A percentile compares a stretch with the other conserved stretches of the same genome.
Conservation (phyloP, 176 grass and related monocot genomes). For the Carex littledalei region DNA sequence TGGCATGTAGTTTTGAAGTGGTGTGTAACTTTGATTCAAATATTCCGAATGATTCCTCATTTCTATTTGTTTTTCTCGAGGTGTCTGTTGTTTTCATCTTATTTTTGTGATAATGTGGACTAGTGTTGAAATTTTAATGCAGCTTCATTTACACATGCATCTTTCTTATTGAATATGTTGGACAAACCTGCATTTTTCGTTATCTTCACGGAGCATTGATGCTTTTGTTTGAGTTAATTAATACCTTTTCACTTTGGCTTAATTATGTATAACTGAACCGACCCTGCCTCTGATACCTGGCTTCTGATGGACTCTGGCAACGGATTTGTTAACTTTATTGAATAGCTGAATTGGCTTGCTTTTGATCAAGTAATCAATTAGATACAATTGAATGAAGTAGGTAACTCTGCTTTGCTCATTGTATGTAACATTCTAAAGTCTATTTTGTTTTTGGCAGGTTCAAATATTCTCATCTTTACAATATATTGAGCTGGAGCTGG, state of each 20-base stretch:
- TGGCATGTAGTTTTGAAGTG: not conserved
- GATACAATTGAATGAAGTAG: not conserved
- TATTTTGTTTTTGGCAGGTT: not conserved
- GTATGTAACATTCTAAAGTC: not conserved
- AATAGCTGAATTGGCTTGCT: not conserved
- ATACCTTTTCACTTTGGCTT: not conserved
- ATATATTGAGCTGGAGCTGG: not conserved
- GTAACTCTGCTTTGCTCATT: not conserved
- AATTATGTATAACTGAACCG: not conserved
- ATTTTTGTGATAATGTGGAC: too few relatives aligned
- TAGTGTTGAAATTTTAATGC: not conserved
- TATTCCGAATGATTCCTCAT: not conserved
- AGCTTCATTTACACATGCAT: not conserved
- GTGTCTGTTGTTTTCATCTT: too few relatives aligned
- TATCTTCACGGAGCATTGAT: not conserved
- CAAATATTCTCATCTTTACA: conserved; percentile 1
- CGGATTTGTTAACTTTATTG: not conserved
- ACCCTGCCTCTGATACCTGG: not conserved
- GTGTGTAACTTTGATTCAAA: not conserved
- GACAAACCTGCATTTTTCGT: not conserved
- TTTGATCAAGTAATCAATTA: not conserved
- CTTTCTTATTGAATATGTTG: too few relatives aligned
- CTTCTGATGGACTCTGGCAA: not conserved
- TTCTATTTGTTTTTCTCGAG: not conserved
- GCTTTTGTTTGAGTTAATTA: not conserved